Evolutionary conservation across 345 rosid genomes (phyloP).

Genomic region (Pistacia atlantica): DNA sequence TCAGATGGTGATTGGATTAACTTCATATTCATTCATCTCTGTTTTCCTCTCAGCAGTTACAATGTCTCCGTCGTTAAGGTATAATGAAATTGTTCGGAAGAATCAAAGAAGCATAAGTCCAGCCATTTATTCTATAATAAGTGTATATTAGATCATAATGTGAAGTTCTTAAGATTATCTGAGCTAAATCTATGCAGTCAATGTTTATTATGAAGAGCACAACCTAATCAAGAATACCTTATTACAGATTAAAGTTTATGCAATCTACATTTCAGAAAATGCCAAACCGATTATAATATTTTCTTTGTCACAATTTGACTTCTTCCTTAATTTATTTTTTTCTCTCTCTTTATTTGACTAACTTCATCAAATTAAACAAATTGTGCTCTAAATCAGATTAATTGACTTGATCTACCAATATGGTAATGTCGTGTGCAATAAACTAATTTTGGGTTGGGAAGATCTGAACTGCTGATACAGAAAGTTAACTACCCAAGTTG

Average conservation of each 20-base stretch:
- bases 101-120: neutral
- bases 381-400: neutral
- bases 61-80: neutral
- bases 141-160: neutral
- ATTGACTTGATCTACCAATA: neutral
- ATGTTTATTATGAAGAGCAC: neutral
- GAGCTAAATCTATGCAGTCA: neutral
- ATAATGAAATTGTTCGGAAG: no score
- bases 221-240: neutral
- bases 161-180: neutral
- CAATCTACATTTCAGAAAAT: neutral
- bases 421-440: neutral
- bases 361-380: neutral
- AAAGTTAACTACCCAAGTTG: neutral
- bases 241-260: neutral
- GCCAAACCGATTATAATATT: neutral
- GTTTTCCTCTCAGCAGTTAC: neutral
- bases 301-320: neutral
- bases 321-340: neutral
- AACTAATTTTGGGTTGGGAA: neutral
- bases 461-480: neutral
- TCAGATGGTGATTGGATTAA: no score
- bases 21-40: neutral
- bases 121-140: neutral
- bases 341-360: neutral